These are phyloP conservation scores for Fusarium circinatum DNA, from an alignment of 2,329 filamentous ascomycete genomes.

Conservation along the genomic window DNA sequence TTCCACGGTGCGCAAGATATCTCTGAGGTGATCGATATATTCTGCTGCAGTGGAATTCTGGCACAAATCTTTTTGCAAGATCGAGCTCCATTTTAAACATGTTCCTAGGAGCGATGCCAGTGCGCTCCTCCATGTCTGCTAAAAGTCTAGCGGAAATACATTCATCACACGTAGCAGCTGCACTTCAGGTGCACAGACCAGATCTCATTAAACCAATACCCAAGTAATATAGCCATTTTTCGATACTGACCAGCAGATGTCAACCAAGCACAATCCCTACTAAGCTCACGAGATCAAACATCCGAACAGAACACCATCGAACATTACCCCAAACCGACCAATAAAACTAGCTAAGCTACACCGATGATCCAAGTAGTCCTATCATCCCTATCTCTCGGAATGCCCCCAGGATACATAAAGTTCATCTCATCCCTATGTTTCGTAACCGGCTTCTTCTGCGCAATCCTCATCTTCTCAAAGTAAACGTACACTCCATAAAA, in stretches of 20 bases:
- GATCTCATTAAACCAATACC: too few relatives aligned
- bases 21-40: fast-evolving
- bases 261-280: not conserved
- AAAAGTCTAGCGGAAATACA: too few relatives aligned
- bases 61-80: fast-evolving
- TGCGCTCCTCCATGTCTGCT: fast-evolving
- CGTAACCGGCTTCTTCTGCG: slow-evolving; percentile 1
- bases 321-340: fast-evolving
- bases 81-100: fast-evolving
- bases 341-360: not conserved
- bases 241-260: not conserved
- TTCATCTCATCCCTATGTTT: not conserved
- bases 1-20: not conserved
- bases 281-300: not conserved
- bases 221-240: fast-evolving
- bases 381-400: not conserved
- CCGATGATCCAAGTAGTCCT: not conserved
- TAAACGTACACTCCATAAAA: slow-evolving; percentile 17
- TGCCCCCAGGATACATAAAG: not conserved
- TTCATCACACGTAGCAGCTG: fast-evolving
- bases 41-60: fast-evolving
- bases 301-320: fast-evolving
- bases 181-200: fast-evolving
- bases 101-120: too few relatives aligned
- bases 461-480: slow-evolving; percentile 14